Conservation (phyloP, 2,329 filamentous ascomycete genomes). For the Nemania sp. region DNA sequence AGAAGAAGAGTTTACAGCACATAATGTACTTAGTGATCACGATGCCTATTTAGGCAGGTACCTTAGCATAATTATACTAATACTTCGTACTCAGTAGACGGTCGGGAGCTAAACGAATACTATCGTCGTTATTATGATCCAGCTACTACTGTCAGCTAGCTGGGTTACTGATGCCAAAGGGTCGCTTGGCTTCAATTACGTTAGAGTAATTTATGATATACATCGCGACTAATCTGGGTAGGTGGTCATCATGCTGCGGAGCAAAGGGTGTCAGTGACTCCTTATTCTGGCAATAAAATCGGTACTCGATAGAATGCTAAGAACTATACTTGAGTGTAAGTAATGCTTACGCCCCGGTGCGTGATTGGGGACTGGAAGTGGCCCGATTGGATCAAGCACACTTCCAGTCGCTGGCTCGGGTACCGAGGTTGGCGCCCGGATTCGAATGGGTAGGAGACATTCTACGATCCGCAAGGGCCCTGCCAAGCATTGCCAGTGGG, state of each 20-base stretch:
- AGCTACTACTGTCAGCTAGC: too few species aligned
- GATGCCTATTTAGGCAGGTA: too few species aligned
- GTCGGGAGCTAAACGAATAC: too few species aligned
- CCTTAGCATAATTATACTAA: too few species aligned
- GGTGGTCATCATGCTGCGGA: conserved; percentile 1
- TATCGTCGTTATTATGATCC: too few species aligned
- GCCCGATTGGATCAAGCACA: conserved; percentile 19
- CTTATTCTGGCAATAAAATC: conserved; percentile 2
- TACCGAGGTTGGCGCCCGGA: conserved; percentile 20
- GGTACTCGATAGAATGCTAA: background rate
- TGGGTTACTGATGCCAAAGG: too few species aligned
- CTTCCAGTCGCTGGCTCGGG: conserved; percentile 3
- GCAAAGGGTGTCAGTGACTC: conserved; percentile 1
- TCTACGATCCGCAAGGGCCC: conserved; percentile 9
- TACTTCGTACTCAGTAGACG: too few species aligned
- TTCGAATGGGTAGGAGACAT: background rate
- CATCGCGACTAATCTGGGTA: too few species aligned
- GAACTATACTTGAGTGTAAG: background rate
- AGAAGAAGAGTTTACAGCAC: too few species aligned
- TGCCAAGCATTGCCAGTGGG: conserved; percentile 8
- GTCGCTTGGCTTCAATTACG: too few species aligned
- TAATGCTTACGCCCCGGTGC: background rate
- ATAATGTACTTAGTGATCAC: too few species aligned
- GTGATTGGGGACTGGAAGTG: conserved; percentile 16
- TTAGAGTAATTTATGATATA: too few species aligned